Conservation (phyloP, 148 eudicot species). For the Rhododendron williamsianum region DNA sequence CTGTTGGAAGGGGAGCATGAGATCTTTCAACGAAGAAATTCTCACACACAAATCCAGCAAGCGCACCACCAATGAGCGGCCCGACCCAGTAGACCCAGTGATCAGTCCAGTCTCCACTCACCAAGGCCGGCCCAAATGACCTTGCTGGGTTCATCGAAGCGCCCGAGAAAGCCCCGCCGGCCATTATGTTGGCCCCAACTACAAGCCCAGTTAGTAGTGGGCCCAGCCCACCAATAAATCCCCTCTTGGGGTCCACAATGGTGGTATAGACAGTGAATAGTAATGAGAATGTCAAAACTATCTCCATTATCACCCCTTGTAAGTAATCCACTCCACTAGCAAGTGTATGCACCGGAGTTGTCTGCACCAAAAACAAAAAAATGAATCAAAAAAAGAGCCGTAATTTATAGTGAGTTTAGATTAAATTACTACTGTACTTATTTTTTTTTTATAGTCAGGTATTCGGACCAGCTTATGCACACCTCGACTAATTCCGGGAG, state of each 20-base stretch:
- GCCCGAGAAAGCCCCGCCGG: conserved; percentile 79
- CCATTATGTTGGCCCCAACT: conserved; percentile 84
- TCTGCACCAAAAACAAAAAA: conserved; percentile 27
- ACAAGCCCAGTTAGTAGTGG: conserved; percentile 76
- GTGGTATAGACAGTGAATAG: conserved; percentile 87
- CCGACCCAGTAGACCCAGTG: conserved; percentile 98
- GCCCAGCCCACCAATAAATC: conserved; percentile 63
- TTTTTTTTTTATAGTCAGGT: too few species aligned
- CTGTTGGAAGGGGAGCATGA: conserved; percentile 52
- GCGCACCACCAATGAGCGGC: conserved; percentile 82
- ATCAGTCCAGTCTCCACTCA: conserved; percentile 71
- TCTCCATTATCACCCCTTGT: conserved; percentile 81
- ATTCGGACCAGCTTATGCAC: too few species aligned
- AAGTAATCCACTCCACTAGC: conserved; percentile 49
- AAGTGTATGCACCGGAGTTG: conserved; percentile 62
- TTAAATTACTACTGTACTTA: neutral
- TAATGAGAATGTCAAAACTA: conserved; percentile 72
- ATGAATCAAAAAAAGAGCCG: neutral
- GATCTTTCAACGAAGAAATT: conserved; percentile 66
- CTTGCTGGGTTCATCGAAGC: conserved; percentile 99
- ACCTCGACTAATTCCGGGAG: too few species aligned
- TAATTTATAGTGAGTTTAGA: neutral
- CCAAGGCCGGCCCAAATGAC: conserved; percentile 87
- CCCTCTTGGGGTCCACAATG: conserved; percentile 85
- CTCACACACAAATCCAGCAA: conserved; percentile 74